phyloP scores from a whole-genome alignment of 495 filamentous ascomycete genomes.

The Annulohypoxylon moriforme region DNA sequence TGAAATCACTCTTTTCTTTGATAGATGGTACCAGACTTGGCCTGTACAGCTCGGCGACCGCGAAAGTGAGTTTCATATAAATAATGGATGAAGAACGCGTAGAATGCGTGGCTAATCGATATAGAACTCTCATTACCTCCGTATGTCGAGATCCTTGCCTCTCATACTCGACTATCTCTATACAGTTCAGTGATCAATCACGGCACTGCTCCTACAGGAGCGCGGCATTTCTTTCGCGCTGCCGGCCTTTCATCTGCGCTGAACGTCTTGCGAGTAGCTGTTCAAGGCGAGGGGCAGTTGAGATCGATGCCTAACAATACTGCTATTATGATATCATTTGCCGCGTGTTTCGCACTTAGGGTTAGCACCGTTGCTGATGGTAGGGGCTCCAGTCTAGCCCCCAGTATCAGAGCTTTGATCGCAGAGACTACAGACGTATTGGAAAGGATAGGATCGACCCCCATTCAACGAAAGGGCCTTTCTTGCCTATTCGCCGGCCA shows the following conservation, averaged over 20 bases:
- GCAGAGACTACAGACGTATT: constrained; percentile 75
- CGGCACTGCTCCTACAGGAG: constrained; percentile 73
- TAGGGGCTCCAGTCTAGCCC: constrained; percentile 68
- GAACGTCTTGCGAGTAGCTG: constrained; percentile 78
- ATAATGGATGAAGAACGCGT: background rate
- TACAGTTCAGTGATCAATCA: constrained; percentile 81
- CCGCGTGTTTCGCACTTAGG: constrained; percentile 74
- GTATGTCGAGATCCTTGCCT: constrained; percentile 80
- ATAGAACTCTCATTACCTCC: constrained; percentile 71
- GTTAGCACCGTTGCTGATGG: constrained; percentile 68
- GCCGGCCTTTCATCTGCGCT: constrained; percentile 75
- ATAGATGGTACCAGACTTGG: constrained; percentile 50
- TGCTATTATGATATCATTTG: constrained; percentile 81
- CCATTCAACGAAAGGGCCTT: constrained; percentile 70
- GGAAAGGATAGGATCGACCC: constrained; percentile 72
- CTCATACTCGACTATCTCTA: constrained; percentile 76
- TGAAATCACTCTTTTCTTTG: constrained; percentile 49
- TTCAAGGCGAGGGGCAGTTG: constrained; percentile 74
- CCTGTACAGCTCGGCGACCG: constrained; percentile 48
- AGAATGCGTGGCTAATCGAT: background rate
- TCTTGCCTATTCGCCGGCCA: constrained; percentile 50
- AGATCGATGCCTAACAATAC: constrained; percentile 83
- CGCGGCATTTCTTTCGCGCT: constrained; percentile 76
- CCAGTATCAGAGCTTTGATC: constrained; percentile 74
- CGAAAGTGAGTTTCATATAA: constrained; percentile 40